Evolutionary conservation across 2,329 filamentous ascomycete species (phyloP).

Genomic region (Claviceps monticola): DNA sequence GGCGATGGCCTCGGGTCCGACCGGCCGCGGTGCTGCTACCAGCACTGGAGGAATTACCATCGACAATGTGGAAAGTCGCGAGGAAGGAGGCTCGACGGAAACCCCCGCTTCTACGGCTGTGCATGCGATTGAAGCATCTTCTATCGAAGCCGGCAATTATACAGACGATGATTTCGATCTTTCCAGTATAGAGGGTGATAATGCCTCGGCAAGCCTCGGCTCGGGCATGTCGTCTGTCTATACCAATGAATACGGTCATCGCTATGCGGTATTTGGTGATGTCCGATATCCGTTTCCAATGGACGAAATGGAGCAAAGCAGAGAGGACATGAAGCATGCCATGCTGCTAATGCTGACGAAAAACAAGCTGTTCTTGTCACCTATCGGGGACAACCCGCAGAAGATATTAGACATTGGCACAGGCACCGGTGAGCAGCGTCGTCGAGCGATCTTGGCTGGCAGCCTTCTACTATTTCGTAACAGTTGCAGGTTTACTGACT

Average conservation of each 20-base stretch:
- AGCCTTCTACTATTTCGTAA: neutral
- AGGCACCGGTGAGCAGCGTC: constrained; percentile 8
- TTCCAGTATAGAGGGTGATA: constrained; percentile 1
- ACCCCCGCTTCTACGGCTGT: neutral
- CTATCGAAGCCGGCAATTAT: constrained; percentile 1
- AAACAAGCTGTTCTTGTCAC: constrained; percentile 26
- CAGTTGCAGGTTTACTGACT: neutral
- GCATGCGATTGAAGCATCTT: neutral
- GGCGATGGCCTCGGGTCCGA: neutral
- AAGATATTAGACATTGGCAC: constrained; percentile 27
- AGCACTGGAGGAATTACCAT: too few species aligned
- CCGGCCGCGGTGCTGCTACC: neutral
- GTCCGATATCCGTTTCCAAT: constrained; percentile 24
- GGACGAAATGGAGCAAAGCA: constrained; percentile 23
- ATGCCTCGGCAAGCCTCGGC: constrained; percentile 2
- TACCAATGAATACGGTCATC: constrained; percentile 7
- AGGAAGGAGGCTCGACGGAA: neutral
- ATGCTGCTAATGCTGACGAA: constrained; percentile 21
- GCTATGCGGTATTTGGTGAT: constrained; percentile 22
- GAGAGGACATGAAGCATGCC: constrained; percentile 27
- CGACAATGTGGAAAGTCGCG: too few species aligned
- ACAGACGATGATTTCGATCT: constrained; percentile 6
- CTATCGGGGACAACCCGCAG: constrained; percentile 21
- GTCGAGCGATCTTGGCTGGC: neutral
- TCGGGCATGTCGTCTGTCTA: constrained; percentile 7